Base-by-base conservation (phyloP, 257 asterid genomes). In the Voacanga thouarsii region DNA sequence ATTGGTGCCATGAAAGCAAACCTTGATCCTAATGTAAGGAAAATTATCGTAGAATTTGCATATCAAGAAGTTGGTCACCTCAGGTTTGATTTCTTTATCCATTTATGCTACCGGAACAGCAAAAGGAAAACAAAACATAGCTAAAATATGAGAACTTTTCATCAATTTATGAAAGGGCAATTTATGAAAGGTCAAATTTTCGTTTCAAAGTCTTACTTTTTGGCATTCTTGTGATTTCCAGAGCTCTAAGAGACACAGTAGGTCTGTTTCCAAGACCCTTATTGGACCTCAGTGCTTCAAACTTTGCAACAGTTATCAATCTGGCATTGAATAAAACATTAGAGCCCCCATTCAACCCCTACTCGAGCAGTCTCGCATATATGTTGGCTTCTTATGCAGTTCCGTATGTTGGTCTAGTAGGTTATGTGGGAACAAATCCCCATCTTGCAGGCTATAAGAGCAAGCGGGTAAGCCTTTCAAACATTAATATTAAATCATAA, bases 381-480 rank as follows among this genome's bases (percentile, higher is more conserved):
- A 84, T 89, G 88, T 12, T 89, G 55, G 87, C 82, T 10, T 78
- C 86, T 28, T 88, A 89, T 59, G 79, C 74, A 0, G 23, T 88
- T 55, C 94, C 92, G 5, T 87, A 86, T 1, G 82, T 86, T 21
- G 91, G 93, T 70, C 30, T 88, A 0, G n/a, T 82, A 1, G 87
- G 85, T 41, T 89, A 84, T 39, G 94, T 89, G 6, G 93, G 89
- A 41, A 67, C 90, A 30, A 89, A 87, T 72, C 93, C 90, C 21
- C 45, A 30, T 65, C 57, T 89, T 82, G 18, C 41, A 5, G 89
- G 93, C 33, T 74, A 26, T 15, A 10, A 6, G 8, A 23, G 80
- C 24, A 87, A 86, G 79, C 41, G 79, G 44, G 91, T 84, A 78
- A 55, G 49, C 21, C 5, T 37, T 11, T 4, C 6, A 0, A 26